Evolutionary conservation across 2,329 filamentous ascomycete species (phyloP).

Genomic region (Trichophaea hybrida): DNA sequence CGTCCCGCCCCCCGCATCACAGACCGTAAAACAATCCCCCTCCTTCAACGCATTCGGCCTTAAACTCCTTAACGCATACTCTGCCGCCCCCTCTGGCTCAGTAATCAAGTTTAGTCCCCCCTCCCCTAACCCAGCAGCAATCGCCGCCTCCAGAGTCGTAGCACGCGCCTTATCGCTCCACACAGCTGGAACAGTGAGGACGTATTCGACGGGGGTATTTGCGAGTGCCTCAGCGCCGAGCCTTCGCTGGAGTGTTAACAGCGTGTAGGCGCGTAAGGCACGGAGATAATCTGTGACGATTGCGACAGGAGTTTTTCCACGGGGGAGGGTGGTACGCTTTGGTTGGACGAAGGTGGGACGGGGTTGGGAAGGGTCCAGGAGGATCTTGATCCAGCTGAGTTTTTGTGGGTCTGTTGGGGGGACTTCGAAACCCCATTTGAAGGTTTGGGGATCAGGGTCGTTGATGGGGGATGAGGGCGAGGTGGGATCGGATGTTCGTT

Average conservation of each 20-base stretch:
- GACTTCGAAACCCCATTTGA: slow-evolving; percentile 20
- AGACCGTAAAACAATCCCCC: slow-evolving; percentile 39
- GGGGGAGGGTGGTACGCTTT: slow-evolving; percentile 21
- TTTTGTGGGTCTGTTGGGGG: slow-evolving; percentile 20
- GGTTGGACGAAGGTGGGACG: slow-evolving; percentile 23
- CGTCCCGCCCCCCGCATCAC: slow-evolving; percentile 42
- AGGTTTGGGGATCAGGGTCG: neutral
- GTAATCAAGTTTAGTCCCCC: slow-evolving; percentile 21
- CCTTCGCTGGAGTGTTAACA: slow-evolving; percentile 34
- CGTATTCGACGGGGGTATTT: slow-evolving; percentile 39
- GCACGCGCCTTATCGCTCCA: slow-evolving; percentile 44
- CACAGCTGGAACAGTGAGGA: slow-evolving; percentile 45
- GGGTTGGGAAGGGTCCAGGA: slow-evolving; percentile 23
- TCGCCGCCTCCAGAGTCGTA: slow-evolving; percentile 36
- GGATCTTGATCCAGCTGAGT: slow-evolving; percentile 23
- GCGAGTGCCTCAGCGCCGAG: slow-evolving; percentile 35
- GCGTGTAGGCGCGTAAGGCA: slow-evolving; percentile 38
- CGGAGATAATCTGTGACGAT: slow-evolving; percentile 38
- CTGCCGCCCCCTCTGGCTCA: slow-evolving; percentile 28
- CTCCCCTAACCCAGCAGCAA: slow-evolving; percentile 24
- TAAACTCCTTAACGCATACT: slow-evolving; percentile 26
- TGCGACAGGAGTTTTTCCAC: slow-evolving; percentile 25
- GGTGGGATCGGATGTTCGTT: neutral
- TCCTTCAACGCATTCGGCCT: slow-evolving; percentile 21
- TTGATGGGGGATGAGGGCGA: neutral